Base-by-base conservation (phyloP, 2,329 filamentous ascomycete genomes). In the Grosmannia clavigera region DNA sequence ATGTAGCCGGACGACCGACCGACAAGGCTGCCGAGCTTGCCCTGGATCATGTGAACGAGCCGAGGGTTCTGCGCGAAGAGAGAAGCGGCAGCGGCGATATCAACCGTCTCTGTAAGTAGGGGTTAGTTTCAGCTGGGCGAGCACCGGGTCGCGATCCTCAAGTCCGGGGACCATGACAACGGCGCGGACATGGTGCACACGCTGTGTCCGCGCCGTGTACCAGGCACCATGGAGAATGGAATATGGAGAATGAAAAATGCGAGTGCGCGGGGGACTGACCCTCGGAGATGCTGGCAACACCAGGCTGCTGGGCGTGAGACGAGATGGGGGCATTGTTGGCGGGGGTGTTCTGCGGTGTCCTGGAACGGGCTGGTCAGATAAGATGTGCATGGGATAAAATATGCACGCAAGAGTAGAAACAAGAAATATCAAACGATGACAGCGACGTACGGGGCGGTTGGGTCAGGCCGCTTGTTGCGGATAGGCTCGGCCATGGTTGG, bases 291-390 rank as follows among this genome's bases (percentile, higher is more conserved):
- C 90, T 96, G 66, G 90, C 80, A 65, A 99, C 87, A 66, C 88
- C 90, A 64, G 94, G 94, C 77, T 96, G 90, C 78, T 96, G 91
- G 68, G 95, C 94, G 76, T 94, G 92, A 64, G 92, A 97, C 59
- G 92, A 95, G 76, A 99, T 97, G 66, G 94, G 94, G 67, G 95
- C 94, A 79, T 92, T 92, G 77, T 85, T 91, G 67, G 90, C 88
- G 67, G 94, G 94, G 60, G 94, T 99, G 80, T 99, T 99, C 78
- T 99, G 94, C 71, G 94, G 94, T 71, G 94, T 99, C 70, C 94
- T 97, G 75, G 68, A 68, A 70, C 51, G n/a, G 59, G 57, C 62
- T 67, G 63, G 67, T 62, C 59, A 62, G 33, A 19, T 40, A 16
- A 5, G 33, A 25, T 29, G 38, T 22, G 33, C 33, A 55, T 22